phyloP scores from a whole-genome alignment of 257 asterid genomes.

The Asclepias syriaca region DNA sequence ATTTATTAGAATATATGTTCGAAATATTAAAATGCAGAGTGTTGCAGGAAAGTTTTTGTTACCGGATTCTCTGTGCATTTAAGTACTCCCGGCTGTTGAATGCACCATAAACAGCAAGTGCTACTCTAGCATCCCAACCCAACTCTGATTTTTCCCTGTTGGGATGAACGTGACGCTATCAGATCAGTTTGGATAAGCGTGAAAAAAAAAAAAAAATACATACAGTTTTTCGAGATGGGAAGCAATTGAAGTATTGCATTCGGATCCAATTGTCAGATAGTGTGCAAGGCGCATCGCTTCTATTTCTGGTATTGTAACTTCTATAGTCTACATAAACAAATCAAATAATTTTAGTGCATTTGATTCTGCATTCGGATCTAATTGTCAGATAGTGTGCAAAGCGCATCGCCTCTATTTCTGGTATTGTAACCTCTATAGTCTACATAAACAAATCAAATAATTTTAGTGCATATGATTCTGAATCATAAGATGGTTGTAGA shows the following conservation, averaged over 20 bases:
- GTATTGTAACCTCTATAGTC: conserved; percentile 75
- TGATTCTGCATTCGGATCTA: conserved; percentile 77
- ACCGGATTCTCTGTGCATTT: conserved; percentile 84
- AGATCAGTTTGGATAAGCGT: not conserved
- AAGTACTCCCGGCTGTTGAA: conserved; percentile 79
- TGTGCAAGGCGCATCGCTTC: conserved; percentile 92
- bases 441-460: conserved; percentile 10
- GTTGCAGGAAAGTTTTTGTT: not conserved
- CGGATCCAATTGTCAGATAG: conserved; percentile 77
- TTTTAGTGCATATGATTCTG: too few species aligned
- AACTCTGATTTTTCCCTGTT: conserved; percentile 49
- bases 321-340: not conserved
- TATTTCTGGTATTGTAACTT: conserved; percentile 48
- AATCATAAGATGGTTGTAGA: too few species aligned
- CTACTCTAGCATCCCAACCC: conserved; percentile 94
- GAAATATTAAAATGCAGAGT: too few species aligned
- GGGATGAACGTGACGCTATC: conserved; percentile 1
- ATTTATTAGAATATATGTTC: not conserved
- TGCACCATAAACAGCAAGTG: conserved; percentile 57
- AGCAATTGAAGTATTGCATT: conserved; percentile 54
- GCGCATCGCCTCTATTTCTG: conserved; percentile 89
- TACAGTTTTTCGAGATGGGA: conserved; percentile 46
- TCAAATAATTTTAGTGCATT: too few species aligned
- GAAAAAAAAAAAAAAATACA: conserved; percentile 13
- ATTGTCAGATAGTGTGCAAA: conserved; percentile 79